phyloP scores from a whole-genome alignment of 129 eudicot species.

The Logfia minima region DNA sequence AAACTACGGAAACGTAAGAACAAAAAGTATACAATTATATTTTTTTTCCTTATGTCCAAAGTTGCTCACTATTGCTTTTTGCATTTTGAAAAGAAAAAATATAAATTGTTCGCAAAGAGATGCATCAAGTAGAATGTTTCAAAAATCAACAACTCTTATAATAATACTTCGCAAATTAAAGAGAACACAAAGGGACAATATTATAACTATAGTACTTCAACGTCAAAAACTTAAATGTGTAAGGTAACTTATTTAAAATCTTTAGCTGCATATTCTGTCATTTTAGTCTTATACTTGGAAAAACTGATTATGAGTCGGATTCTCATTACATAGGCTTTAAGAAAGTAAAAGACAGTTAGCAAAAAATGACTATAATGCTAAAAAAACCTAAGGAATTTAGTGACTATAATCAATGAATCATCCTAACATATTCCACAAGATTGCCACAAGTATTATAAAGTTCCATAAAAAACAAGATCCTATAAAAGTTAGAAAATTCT shows the following conservation, averaged over 20 bases:
- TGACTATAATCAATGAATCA: neutral
- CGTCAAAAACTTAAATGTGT: neutral
- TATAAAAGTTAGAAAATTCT: neutral
- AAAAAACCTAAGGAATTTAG: neutral
- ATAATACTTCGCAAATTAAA: neutral
- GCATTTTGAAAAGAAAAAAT: neutral
- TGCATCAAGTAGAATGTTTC: neutral
- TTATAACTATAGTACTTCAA: neutral
- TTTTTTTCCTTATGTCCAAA: neutral
- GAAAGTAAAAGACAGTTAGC: neutral
- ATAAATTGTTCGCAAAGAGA: neutral
- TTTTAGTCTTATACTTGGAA: neutral
- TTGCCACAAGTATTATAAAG: neutral
- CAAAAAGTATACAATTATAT: neutral
- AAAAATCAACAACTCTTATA: neutral
- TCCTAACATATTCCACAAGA: neutral
- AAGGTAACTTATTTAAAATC: neutral
- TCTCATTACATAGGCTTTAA: neutral
- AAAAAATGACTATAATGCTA: neutral
- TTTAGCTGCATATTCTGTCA: neutral
- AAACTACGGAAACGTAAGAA: neutral
- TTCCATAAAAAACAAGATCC: neutral
- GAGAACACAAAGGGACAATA: neutral
- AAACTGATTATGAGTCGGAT: neutral
- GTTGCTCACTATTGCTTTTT: neutral